Conservation (phyloP, 306 rosid genomes). For the Pueraria montana region DNA sequence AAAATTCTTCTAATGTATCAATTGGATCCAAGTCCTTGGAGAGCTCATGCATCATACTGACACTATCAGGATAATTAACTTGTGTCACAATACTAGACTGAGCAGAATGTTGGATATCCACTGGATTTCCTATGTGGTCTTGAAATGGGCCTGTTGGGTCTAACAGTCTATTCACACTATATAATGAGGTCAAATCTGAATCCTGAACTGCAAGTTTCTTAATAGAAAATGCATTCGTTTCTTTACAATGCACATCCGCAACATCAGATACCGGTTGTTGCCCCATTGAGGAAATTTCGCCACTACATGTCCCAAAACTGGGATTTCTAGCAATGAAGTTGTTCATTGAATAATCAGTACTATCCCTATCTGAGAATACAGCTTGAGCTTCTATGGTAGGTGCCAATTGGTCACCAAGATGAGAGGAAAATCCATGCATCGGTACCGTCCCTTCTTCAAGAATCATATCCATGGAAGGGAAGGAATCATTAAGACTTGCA, state of each 20-base stretch:
- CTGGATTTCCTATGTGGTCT: slow-evolving; percentile 39
- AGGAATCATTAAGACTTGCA: slow-evolving; percentile 29
- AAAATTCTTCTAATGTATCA: slow-evolving; percentile 51
- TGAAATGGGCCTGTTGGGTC: slow-evolving; percentile 37
- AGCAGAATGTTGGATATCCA: slow-evolving; percentile 44
- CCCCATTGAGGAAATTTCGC: slow-evolving; percentile 52
- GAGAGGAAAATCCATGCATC: slow-evolving; percentile 41
- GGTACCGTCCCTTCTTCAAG: slow-evolving; percentile 37
- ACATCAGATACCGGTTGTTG: slow-evolving; percentile 52
- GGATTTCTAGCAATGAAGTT: slow-evolving; percentile 25
- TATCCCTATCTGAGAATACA: slow-evolving; percentile 28
- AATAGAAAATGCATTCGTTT: slow-evolving; percentile 41
- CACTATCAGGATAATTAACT: slow-evolving; percentile 43
- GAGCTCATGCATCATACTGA: slow-evolving; percentile 37
- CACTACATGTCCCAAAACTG: slow-evolving; percentile 49
- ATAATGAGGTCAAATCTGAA: slow-evolving; percentile 39
- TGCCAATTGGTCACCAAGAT: slow-evolving; percentile 39
- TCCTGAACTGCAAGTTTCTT: slow-evolving; percentile 43
- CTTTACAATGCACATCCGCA: slow-evolving; percentile 31
- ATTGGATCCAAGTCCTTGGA: slow-evolving; percentile 50
- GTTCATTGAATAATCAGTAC: slow-evolving; percentile 34
- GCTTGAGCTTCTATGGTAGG: slow-evolving; percentile 38
- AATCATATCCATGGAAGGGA: slow-evolving; percentile 33
- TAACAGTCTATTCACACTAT: slow-evolving; percentile 3
- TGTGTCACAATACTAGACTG: slow-evolving; percentile 36